phyloP scores from a whole-genome alignment of 768 basidiomycete genomes.

The Hygrophoropsis aurantiaca region DNA sequence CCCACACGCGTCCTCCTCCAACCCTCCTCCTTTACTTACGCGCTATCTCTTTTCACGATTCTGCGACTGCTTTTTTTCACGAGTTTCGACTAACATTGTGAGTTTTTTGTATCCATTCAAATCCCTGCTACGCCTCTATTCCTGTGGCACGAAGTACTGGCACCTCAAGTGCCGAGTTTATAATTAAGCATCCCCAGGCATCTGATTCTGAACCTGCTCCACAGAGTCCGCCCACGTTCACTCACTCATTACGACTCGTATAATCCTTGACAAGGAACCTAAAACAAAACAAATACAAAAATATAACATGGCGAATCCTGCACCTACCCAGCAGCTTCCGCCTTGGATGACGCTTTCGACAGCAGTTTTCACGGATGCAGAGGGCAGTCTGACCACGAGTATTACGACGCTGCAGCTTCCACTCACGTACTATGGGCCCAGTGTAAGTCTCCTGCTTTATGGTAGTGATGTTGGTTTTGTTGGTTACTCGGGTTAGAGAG shows the following conservation, averaged over 20 bases:
- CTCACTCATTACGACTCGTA: constrained; percentile 5
- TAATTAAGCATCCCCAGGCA: too few species aligned
- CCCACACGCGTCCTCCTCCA: neutral
- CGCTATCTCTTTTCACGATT: neutral
- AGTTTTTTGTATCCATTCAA: neutral
- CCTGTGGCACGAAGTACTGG: neutral
- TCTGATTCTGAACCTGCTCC: neutral
- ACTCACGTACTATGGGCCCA: constrained; percentile 80
- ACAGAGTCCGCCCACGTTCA: constrained; percentile 4
- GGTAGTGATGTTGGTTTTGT: neutral
- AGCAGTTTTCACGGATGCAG: constrained; percentile 50
- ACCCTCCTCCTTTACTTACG: neutral
- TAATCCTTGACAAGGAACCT: constrained; percentile 4
- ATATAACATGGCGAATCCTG: constrained; percentile 17
- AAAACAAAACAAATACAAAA: constrained; percentile 6
- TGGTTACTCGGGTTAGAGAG: neutral
- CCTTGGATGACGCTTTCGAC: constrained; percentile 67
- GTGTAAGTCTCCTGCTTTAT: constrained; percentile 49
- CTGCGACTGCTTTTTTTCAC: neutral
- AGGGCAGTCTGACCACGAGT: constrained; percentile 55
- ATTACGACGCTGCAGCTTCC: constrained; percentile 63
- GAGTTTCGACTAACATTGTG: neutral
- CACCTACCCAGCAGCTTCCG: constrained; percentile 62
- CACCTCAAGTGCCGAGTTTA: too few species aligned
- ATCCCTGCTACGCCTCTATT: neutral